Conservation (phyloP, 106 monocot genomes). For the Amphibolis antarctica region DNA sequence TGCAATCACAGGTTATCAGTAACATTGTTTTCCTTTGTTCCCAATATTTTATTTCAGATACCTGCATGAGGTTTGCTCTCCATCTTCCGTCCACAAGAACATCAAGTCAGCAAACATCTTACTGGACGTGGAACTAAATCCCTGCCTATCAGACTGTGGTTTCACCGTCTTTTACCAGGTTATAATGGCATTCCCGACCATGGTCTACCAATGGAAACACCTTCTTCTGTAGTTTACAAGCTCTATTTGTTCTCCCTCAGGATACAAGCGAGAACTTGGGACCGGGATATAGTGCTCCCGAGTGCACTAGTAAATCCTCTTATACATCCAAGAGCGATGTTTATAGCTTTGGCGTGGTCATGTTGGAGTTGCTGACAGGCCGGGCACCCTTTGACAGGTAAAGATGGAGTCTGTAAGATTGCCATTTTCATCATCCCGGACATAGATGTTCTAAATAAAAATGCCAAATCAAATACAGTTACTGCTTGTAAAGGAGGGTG, state of each 20-base stretch:
- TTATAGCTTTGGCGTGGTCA: slow-evolving; percentile 84
- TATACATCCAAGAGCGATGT: slow-evolving; percentile 77
- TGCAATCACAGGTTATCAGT: too few species aligned
- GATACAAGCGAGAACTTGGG: slow-evolving; percentile 38
- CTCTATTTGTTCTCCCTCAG: slow-evolving; percentile 15
- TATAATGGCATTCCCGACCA: neutral
- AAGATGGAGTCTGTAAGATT: neutral
- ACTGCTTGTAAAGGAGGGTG: neutral
- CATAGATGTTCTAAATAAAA: too few species aligned
- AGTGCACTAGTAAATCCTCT: slow-evolving; percentile 37
- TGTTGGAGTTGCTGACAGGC: slow-evolving; percentile 86
- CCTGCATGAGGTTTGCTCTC: slow-evolving; percentile 83
- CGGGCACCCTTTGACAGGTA: slow-evolving; percentile 85
- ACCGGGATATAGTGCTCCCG: slow-evolving; percentile 69
- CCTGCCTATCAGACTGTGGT: slow-evolving; percentile 71
- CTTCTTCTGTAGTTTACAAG: neutral
- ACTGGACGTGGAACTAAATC: slow-evolving; percentile 69
- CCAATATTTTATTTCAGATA: slow-evolving; percentile 32
- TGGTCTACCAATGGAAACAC: neutral
- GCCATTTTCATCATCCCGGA: neutral
- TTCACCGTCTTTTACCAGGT: slow-evolving; percentile 57
- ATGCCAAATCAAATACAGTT: too few species aligned
- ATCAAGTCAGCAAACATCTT: slow-evolving; percentile 80
- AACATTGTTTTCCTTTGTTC: too few species aligned
- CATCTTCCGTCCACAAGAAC: slow-evolving; percentile 73